These are phyloP conservation scores for Carnegiea gigantea DNA, from an alignment of 179 eudicot genomes.

Conservation along the genomic window DNA sequence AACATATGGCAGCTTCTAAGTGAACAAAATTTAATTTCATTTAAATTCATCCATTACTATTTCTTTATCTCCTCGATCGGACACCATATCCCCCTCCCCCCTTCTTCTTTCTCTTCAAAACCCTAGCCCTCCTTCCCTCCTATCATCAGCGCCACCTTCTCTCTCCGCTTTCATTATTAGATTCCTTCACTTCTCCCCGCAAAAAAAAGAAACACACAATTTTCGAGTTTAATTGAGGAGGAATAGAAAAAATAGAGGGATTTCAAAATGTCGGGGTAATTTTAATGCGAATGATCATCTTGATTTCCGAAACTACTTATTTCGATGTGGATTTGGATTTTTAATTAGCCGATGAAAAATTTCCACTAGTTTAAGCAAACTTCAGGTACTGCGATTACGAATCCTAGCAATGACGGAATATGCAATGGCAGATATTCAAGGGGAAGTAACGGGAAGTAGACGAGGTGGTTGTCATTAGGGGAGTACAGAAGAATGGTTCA, in stretches of 20 bases:
- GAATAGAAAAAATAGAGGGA: neutral
- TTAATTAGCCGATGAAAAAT: constrained; percentile 53
- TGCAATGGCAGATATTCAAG: neutral
- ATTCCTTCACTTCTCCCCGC: no score
- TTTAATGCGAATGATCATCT: neutral
- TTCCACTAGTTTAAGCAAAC: constrained; percentile 65
- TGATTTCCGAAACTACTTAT: neutral
- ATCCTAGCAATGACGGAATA: neutral
- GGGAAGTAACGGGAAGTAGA: no score
- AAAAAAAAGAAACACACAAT: neutral
- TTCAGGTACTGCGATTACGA: constrained; percentile 18
- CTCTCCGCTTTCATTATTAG: no score
- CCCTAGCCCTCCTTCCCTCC: constrained; percentile 10
- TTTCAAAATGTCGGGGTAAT: constrained; percentile 12
- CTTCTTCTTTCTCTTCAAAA: neutral
- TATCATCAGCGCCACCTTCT: constrained; percentile 6
- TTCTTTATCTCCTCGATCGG: no score
- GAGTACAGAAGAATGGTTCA: constrained; percentile 82
- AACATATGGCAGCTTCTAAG: no score
- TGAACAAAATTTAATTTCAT: no score
- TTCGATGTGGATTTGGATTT: neutral
- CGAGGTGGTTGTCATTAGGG: constrained; percentile 47
- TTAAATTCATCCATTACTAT: no score
- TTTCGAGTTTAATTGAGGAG: neutral
- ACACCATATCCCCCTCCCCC: constrained; percentile 2